Percentiles rank a stretch among this genome's conserved stretches.
Evolutionary conservation across 2,329 filamentous ascomycete genomes (phyloP).

Genomic region (Cladosporium sp.): DNA sequence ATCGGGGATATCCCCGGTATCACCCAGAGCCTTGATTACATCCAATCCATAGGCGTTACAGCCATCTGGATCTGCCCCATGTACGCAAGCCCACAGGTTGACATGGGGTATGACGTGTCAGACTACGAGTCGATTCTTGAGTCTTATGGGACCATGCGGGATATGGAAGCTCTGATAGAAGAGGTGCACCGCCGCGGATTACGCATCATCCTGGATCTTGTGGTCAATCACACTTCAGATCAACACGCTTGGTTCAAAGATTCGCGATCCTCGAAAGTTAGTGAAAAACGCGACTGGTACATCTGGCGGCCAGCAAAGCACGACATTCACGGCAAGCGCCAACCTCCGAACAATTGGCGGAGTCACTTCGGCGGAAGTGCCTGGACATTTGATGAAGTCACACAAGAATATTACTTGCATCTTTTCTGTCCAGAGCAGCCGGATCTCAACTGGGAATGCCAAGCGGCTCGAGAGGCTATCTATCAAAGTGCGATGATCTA

Average conservation of each 20-base stretch:
- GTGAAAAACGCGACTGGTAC: constrained; percentile 61
- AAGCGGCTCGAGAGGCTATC: constrained; percentile 45
- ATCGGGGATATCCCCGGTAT: constrained; percentile 67
- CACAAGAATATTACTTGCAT: constrained; percentile 49
- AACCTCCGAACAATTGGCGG: constrained; percentile 59
- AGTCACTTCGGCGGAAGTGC: constrained; percentile 41
- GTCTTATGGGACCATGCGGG: constrained; percentile 48
- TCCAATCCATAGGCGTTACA: constrained; percentile 62
- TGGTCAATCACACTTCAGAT: constrained; percentile 35
- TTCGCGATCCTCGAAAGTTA: constrained; percentile 50
- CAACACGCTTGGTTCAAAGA: constrained; percentile 61
- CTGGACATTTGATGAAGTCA: constrained; percentile 49
- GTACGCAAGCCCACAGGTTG: constrained; percentile 54
- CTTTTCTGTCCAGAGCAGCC: constrained; percentile 50
- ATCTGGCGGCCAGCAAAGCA: constrained; percentile 63
- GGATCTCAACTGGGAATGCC: constrained; percentile 52
- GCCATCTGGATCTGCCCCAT: constrained; percentile 67
- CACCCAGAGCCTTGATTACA: constrained; percentile 64
- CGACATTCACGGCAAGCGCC: too few species aligned
- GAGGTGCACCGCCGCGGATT: constrained; percentile 46
- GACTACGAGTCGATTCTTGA: constrained; percentile 51
- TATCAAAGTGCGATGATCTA: constrained; percentile 49
- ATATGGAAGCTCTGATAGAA: constrained; percentile 47
- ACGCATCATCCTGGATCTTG: constrained; percentile 43
- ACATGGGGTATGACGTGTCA: constrained; percentile 55